These are phyloP conservation scores for Hibiscus syriacus DNA, from an alignment of 345 rosid genomes.

Conservation along the genomic window DNA sequence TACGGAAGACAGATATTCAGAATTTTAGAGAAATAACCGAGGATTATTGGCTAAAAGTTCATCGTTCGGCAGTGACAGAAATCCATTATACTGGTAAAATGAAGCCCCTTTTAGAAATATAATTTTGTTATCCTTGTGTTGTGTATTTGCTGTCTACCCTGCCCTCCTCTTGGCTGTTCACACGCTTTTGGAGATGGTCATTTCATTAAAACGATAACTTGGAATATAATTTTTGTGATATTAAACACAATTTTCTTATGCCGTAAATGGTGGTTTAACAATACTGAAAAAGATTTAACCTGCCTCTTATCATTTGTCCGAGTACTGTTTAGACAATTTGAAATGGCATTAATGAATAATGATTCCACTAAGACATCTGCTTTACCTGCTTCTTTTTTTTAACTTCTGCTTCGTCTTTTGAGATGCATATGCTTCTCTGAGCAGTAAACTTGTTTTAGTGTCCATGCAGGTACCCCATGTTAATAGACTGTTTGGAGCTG, in stretches of 20 bases:
- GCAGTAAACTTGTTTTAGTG: conserved; percentile 63
- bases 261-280: no score
- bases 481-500: conserved; percentile 34
- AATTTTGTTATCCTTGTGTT: neutral
- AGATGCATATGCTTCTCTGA: conserved; percentile 27
- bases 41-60: conserved; percentile 60
- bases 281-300: no score
- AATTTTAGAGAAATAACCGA: conserved; percentile 75
- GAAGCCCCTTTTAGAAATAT: conserved; percentile 13
- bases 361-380: neutral
- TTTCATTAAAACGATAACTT: neutral
- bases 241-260: neutral
- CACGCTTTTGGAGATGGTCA: neutral
- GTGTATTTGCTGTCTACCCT: neutral
- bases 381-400: neutral
- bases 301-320: neutral
- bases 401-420: conserved; percentile 4
- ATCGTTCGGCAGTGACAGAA: conserved; percentile 29
- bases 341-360: neutral
- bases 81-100: conserved; percentile 42
- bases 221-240: neutral
- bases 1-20: conserved; percentile 68
- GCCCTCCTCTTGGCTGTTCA: neutral
- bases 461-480: conserved; percentile 60
- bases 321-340: neutral